Base-by-base conservation (phyloP, 257 asterid species). In the Solanum peruvianum region DNA sequence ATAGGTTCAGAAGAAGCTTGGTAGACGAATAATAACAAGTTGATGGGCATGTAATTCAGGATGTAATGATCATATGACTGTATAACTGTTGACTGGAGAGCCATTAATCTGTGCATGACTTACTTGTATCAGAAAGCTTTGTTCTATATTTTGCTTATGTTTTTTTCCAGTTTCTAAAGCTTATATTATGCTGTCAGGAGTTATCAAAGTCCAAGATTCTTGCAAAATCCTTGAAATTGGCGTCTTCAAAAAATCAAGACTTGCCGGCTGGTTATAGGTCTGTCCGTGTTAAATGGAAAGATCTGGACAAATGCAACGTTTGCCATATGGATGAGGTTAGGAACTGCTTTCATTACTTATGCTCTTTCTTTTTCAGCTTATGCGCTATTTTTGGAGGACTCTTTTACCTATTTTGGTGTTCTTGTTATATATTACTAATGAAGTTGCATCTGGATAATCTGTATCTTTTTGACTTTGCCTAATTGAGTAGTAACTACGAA, bases 321-420 rank as follows among this genome's bases (percentile, higher is more conserved):
- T 97, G 99, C 92, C 98, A 96, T 90, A 97, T 97, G 99, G 99
- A 97, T 84, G 99, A 97, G 98, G 99, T 97, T 31, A 60, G 86
- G 84, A 86, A 45, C 89, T 87, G 23, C 84, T 87, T 84, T 78
- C 70, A 52, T 83, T 85, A 86, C 83, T 84, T 42, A 14, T 75
- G 85, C 18, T 77, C 81, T 71, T 58, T 60, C 35, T 56, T 86
- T 35, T 14, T 88, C 80, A 72, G 80, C 77, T 76, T 86, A 86
- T 86, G 75, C 58, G 64, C 85, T 67, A 42, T 72, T 90, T 88
- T 86, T 90, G 77, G 73, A 72, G 41, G 5, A 84, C 85, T 87
- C 86, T 73, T 78, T 45, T 80, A 9, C 66, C 60, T 47, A 80
- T 47, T 45, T 45, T 31, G 69, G 69, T 80, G 88, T 73, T 89